These are phyloP conservation scores for Calocybe indica DNA, from an alignment of 768 basidiomycete genomes.

Conservation along the genomic window DNA sequence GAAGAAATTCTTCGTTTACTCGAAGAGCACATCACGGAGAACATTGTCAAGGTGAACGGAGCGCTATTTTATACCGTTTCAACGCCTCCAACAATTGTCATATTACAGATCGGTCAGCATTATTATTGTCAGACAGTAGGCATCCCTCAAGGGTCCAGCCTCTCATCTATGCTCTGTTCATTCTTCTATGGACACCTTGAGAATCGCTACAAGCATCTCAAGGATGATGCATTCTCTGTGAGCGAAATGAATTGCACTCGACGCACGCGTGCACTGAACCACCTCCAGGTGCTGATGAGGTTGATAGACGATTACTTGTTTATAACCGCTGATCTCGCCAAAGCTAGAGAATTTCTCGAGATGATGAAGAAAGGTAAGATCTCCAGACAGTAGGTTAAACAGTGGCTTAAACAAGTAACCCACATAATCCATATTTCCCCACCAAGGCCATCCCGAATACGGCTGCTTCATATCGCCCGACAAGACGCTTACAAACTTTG, in stretches of 20 bases:
- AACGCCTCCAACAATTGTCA: not conserved
- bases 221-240: constrained; percentile 27
- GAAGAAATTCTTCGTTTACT: constrained; percentile 67
- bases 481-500: constrained; percentile 89
- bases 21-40: constrained; percentile 86
- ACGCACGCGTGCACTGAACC: not conserved
- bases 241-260: not conserved
- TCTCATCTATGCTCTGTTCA: constrained; percentile 90
- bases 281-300: constrained; percentile 63
- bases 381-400: not conserved
- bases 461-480: constrained; percentile 87
- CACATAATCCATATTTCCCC: not conserved
- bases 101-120: constrained; percentile 61
- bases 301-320: constrained; percentile 95
- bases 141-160: constrained; percentile 95
- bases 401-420: not conserved
- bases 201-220: constrained; percentile 44
- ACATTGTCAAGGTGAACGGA: constrained; percentile 74
- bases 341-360: constrained; percentile 64
- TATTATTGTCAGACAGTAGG: constrained; percentile 89
- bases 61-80: not conserved
- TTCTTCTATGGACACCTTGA: constrained; percentile 96
- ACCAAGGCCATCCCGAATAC: constrained; percentile 83
- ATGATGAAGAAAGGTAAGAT: constrained; percentile 66
- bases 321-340: constrained; percentile 58